Conservation (phyloP, 2,329 filamentous ascomycete genomes). For the Cordyceps militaris region DNA sequence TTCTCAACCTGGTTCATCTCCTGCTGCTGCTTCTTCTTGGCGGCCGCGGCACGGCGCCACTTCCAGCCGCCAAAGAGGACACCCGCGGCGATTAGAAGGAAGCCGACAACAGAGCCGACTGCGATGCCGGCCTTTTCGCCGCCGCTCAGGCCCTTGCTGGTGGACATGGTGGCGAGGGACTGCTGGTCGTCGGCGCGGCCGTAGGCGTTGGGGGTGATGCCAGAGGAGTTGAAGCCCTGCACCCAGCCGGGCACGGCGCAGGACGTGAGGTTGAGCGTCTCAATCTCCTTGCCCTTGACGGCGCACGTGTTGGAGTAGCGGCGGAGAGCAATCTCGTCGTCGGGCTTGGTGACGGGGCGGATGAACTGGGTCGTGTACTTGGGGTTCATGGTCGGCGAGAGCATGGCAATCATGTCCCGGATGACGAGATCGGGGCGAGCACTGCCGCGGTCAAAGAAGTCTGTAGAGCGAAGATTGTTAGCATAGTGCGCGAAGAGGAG, state of each 20-base stretch:
- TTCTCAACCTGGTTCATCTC: slow-evolving; percentile 1
- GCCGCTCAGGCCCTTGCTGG: not conserved
- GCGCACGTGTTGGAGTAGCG: not conserved
- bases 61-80: not conserved
- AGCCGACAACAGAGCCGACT: not conserved
- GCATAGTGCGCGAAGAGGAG: not conserved
- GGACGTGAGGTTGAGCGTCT: not conserved
- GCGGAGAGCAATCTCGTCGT: not conserved
- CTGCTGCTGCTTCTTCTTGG: not conserved
- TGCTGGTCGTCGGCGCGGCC: not conserved
- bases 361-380: not conserved
- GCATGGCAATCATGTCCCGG: slow-evolving; percentile 2
- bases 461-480: not conserved
- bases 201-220: not conserved
- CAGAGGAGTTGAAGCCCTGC: not conserved
- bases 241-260: not conserved
- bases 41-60: not conserved
- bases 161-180: not conserved
- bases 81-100: not conserved
- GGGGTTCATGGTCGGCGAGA: not conserved
- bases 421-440: slow-evolving; percentile 9
- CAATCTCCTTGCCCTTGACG: not conserved
- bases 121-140: not conserved
- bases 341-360: not conserved
- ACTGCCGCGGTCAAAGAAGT: slow-evolving; percentile 11